Percentiles rank a stretch among this genome's conserved stretches.
Evolutionary conservation across 2,329 filamentous ascomycete genomes (phyloP).

Genomic region (Xylariaceae sp.): DNA sequence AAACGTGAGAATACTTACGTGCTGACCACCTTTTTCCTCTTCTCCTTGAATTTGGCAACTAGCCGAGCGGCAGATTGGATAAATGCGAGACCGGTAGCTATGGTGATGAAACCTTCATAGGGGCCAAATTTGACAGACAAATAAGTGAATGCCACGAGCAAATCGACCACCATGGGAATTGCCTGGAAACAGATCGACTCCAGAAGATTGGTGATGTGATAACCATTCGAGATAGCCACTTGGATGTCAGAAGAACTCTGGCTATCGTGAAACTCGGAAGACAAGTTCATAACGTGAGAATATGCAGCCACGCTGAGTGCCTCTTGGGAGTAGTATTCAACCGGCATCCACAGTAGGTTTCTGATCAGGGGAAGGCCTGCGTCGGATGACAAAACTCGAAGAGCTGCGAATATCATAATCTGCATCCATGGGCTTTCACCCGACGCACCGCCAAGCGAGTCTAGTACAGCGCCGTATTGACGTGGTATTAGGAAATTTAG

Average conservation of each 20-base stretch:
- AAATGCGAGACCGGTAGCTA: conserved; percentile 53
- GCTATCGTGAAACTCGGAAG: conserved; percentile 56
- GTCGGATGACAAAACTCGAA: conserved; percentile 50
- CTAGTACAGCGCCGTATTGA: conserved; percentile 73
- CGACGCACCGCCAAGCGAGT: conserved; percentile 53
- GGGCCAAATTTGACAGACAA: conserved; percentile 53
- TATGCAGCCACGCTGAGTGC: conserved; percentile 50
- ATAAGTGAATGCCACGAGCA: conserved; percentile 54
- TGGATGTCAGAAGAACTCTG: conserved; percentile 55
- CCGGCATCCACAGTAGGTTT: conserved; percentile 52
- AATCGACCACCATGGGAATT: conserved; percentile 55
- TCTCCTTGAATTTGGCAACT: conserved; percentile 44
- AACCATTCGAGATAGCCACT: conserved; percentile 51
- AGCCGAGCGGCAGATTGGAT: conserved; percentile 49
- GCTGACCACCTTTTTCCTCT: conserved; percentile 46
- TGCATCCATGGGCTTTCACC: conserved; percentile 47
- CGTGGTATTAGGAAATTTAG: conserved; percentile 74
- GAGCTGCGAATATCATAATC: conserved; percentile 45
- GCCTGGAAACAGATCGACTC: conserved; percentile 55
- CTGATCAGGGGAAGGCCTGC: conserved; percentile 49
- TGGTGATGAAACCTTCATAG: conserved; percentile 57
- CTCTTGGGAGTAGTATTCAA: conserved; percentile 52
- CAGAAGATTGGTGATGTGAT: conserved; percentile 49
- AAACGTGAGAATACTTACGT: conserved; percentile 30
- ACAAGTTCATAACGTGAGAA: conserved; percentile 55